A percentile compares a stretch with the other conserved stretches of the same genome.
These are phyloP conservation scores for Aureobasidium leucospermi DNA, from an alignment of 2,329 filamentous ascomycete species.

Conservation along the genomic window DNA sequence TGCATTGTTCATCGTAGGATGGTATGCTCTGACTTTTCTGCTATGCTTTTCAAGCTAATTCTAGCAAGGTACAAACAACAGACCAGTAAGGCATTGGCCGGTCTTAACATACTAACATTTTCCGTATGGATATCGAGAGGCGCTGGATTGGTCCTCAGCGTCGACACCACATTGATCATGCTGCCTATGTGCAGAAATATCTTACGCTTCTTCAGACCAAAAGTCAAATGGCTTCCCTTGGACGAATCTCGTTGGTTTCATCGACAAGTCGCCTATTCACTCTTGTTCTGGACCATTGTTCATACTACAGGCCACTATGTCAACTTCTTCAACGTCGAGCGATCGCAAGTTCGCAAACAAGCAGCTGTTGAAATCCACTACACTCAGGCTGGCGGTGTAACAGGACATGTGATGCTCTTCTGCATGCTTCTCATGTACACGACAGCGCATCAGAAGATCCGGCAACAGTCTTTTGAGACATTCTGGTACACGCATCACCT, in stretches of 20 bases:
- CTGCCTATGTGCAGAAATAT: slow-evolving; percentile 92
- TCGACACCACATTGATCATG: slow-evolving; percentile 81
- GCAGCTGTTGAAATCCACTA: slow-evolving; percentile 89
- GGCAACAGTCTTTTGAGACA: slow-evolving; percentile 94
- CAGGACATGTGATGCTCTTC: slow-evolving; percentile 95
- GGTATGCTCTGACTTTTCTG: slow-evolving; percentile 20
- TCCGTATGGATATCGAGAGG: slow-evolving; percentile 97
- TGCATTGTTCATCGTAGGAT: slow-evolving; percentile 30
- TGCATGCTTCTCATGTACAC: slow-evolving; percentile 99
- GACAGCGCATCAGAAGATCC: slow-evolving; percentile 84
- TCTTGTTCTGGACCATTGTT: slow-evolving; percentile 72
- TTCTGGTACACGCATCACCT: slow-evolving; percentile 99
- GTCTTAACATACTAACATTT: slow-evolving; percentile 72
- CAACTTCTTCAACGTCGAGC: slow-evolving; percentile 97
- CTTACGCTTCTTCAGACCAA: slow-evolving; percentile 75
- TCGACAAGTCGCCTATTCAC: slow-evolving; percentile 81
- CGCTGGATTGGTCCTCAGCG: slow-evolving; percentile 74
- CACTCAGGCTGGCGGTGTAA: slow-evolving; percentile 78
- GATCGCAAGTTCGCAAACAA: slow-evolving; percentile 69
- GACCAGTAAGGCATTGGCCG: slow-evolving; percentile 58
- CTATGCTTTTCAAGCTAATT: slow-evolving; percentile 16
- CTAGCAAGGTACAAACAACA: slow-evolving; percentile 69
- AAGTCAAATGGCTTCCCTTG: slow-evolving; percentile 80
- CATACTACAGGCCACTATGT: slow-evolving; percentile 84
- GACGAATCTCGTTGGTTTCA: slow-evolving; percentile 98